phyloP scores from a whole-genome alignment of 208 protist species.

The Herpetomonas tarakana region DNA sequence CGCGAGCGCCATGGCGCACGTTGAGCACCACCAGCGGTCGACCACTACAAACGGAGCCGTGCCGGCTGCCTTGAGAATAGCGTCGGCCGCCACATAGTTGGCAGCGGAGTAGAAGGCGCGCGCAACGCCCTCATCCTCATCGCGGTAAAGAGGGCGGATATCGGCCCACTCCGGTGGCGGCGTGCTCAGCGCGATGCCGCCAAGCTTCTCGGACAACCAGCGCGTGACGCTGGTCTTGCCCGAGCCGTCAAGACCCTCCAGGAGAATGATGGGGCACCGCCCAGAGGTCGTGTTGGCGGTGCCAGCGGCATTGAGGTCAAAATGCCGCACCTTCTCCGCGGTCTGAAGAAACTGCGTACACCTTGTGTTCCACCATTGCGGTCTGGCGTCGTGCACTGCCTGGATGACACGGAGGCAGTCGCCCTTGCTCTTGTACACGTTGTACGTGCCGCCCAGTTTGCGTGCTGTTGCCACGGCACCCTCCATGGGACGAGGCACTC shows the following conservation, averaged over 20 bases:
- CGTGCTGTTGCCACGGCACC: slow-evolving; percentile 7
- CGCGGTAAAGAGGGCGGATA: slow-evolving; percentile 42
- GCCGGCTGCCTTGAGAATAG: slow-evolving; percentile 12
- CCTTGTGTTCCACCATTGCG: slow-evolving; percentile 50
- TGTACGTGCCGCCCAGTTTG: slow-evolving; percentile 25
- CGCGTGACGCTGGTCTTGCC: slow-evolving; percentile 58
- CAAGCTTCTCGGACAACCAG: slow-evolving; percentile 33
- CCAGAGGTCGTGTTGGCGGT: neutral
- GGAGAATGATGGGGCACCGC: slow-evolving; percentile 33
- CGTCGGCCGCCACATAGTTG: slow-evolving; percentile 62
- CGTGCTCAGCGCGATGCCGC: slow-evolving; percentile 36
- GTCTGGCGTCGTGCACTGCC: slow-evolving; percentile 21
- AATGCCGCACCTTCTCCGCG: neutral
- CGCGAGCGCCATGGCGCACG: slow-evolving; percentile 72
- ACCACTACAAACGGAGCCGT: slow-evolving; percentile 33
- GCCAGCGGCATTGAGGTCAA: neutral
- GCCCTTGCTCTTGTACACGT: slow-evolving; percentile 39
- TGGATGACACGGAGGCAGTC: slow-evolving; percentile 40
- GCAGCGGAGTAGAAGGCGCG: slow-evolving; percentile 71
- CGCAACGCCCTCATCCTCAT: slow-evolving; percentile 29
- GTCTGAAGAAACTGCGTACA: slow-evolving; percentile 37
- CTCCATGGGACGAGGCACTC: slow-evolving; percentile 12
- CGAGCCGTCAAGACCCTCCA: slow-evolving; percentile 72
- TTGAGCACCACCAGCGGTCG: slow-evolving; percentile 80
- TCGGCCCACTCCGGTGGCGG: slow-evolving; percentile 33